Conservation (phyloP, 2,329 filamentous ascomycete species). For the Alternaria dauci region DNA sequence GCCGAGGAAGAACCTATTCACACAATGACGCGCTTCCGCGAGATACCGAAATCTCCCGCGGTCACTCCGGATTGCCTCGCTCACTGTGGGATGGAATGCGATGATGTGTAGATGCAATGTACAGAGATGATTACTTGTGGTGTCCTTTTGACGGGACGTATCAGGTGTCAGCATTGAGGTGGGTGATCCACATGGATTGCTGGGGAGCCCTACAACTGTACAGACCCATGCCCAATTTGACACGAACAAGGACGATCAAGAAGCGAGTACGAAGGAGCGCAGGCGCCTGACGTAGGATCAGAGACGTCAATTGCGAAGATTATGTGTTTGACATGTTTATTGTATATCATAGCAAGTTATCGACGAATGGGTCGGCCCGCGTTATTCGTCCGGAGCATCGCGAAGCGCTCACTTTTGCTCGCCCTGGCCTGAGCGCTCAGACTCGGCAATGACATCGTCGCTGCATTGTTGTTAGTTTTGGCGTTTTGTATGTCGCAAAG, state of each 20-base stretch:
- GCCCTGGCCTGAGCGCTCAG: slow-evolving; percentile 70
- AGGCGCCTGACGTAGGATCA: background rate
- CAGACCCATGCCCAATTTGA: slow-evolving; percentile 2
- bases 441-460: slow-evolving; percentile 77
- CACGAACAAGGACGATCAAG: slow-evolving; percentile 2
- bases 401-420: slow-evolving; percentile 57
- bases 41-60: slow-evolving; percentile 3
- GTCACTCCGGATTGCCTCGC: background rate
- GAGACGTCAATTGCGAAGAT: background rate
- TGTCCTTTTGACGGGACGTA: background rate
- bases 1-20: background rate
- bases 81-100: background rate
- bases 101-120: background rate
- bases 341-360: slow-evolving; percentile 12
- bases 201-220: background rate
- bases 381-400: background rate
- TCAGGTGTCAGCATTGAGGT: background rate
- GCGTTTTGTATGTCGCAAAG: background rate
- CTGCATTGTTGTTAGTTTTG: slow-evolving; percentile 56
- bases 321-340: slow-evolving; percentile 9
- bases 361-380: slow-evolving; percentile 4
- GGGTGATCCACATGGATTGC: background rate
- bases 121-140: background rate
- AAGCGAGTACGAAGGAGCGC: slow-evolving; percentile 1
- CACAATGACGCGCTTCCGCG: slow-evolving; percentile 7